Conservation (phyloP, 345 rosid species). For the Brassica carinata region DNA sequence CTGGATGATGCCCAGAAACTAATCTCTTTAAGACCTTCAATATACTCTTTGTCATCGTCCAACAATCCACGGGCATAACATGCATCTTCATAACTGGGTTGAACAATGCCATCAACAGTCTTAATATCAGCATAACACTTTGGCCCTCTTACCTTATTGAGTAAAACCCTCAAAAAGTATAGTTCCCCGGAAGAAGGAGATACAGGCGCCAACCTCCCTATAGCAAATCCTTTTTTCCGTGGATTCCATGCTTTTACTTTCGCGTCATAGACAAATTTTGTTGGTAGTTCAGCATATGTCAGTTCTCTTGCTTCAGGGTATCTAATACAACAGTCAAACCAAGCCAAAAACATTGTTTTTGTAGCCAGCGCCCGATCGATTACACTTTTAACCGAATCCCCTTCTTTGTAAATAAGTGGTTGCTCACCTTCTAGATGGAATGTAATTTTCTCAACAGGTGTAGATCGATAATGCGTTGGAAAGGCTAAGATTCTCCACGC, state of each 20-base stretch:
- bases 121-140: not conserved
- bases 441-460: not conserved
- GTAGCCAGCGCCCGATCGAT: not conserved
- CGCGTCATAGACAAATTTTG: not conserved
- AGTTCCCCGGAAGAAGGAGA: not conserved
- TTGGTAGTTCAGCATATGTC: not conserved
- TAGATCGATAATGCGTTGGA: not conserved
- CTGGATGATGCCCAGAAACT: not conserved
- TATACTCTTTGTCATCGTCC: not conserved
- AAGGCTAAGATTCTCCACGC: not conserved
- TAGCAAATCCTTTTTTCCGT: not conserved
- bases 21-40: not conserved
- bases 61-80: not conserved
- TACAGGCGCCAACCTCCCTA: not conserved
- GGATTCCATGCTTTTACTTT: not conserved
- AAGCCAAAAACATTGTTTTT: not conserved
- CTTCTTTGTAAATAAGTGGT: not conserved
- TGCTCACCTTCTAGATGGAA: not conserved
- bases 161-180: not conserved
- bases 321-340: not conserved
- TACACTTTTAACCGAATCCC: not conserved
- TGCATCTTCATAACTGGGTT: not conserved
- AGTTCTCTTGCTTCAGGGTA: not conserved
- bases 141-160: not conserved
- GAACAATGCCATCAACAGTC: not conserved